phyloP scores from a whole-genome alignment of 805 yeast species.

The Candida oleophila region DNA sequence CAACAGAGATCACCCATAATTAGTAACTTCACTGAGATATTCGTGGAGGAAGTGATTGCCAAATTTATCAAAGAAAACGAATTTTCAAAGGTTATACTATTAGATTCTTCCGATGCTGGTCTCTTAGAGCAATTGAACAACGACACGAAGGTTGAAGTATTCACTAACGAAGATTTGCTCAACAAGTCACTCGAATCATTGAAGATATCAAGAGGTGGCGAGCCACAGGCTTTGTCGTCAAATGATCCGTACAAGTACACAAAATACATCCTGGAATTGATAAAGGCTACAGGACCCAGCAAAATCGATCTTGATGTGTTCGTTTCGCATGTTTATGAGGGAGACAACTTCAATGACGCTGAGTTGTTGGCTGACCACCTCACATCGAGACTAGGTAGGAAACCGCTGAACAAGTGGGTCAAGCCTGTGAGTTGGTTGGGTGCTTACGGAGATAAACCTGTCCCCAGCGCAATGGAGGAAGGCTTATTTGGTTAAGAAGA shows the following conservation, averaged over 20 bases:
- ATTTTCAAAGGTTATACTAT: conserved; percentile 49
- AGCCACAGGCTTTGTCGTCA: conserved; percentile 8
- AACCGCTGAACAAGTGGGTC: conserved; percentile 31
- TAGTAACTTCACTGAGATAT: conserved; percentile 55
- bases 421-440: conserved; percentile 83
- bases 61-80: conserved; percentile 45
- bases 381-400: conserved; percentile 14
- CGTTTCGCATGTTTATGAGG: conserved; percentile 78
- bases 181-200: conserved; percentile 29
- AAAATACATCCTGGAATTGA: conserved; percentile 5
- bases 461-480: conserved; percentile 69
- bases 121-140: conserved; percentile 23
- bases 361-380: conserved; percentile 43
- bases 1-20: conserved; percentile 85
- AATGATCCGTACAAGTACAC: conserved; percentile 11
- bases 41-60: conserved; percentile 48
- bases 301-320: conserved; percentile 33
- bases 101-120: conserved; percentile 77
- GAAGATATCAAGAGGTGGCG: conserved; percentile 14
- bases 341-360: conserved; percentile 83
- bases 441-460: conserved; percentile 72
- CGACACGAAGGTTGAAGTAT: conserved; percentile 24
- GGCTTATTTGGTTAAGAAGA: conserved; percentile 63
- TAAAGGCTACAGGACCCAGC: conserved; percentile 4
- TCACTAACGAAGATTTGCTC: conserved; percentile 30